These are phyloP conservation scores for Casaregolazyma lundiana DNA, from an alignment of 1,139 yeast species.

Conservation along the genomic window DNA sequence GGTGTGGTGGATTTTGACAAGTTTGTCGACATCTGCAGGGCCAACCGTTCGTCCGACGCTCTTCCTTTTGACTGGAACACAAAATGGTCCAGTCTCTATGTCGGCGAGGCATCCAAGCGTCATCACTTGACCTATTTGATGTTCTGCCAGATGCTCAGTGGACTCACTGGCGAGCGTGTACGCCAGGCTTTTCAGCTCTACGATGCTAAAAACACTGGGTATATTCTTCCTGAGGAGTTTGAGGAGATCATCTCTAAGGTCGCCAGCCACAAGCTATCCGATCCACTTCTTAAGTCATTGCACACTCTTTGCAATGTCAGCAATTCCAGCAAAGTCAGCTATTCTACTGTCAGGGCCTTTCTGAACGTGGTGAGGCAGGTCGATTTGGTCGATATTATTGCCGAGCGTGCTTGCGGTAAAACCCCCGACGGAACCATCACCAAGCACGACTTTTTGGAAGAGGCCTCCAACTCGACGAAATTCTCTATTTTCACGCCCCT, in stretches of 20 bases:
- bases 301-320: slow-evolving; percentile 38
- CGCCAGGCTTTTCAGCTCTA: slow-evolving; percentile 41
- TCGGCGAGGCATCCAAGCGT: slow-evolving; percentile 37
- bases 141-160: slow-evolving; percentile 44
- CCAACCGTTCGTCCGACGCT: slow-evolving; percentile 33
- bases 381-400: slow-evolving; percentile 40
- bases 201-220: slow-evolving; percentile 37
- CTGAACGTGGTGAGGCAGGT: slow-evolving; percentile 40
- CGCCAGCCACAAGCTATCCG: slow-evolving; percentile 41
- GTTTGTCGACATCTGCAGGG: slow-evolving; percentile 37
- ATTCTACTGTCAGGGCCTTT: slow-evolving; percentile 43
- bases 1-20: slow-evolving; percentile 39
- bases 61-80: slow-evolving; percentile 44
- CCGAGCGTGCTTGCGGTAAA: slow-evolving; percentile 31
- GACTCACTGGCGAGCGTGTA: slow-evolving; percentile 43
- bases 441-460: slow-evolving; percentile 36
- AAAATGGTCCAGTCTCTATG: slow-evolving; percentile 39
- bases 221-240: slow-evolving; percentile 40
- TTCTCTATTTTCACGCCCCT: slow-evolving; percentile 43
- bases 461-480: slow-evolving; percentile 39
- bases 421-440: slow-evolving; percentile 37
- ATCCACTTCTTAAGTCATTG: slow-evolving; percentile 35
- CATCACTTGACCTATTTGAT: slow-evolving; percentile 39
- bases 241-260: slow-evolving; percentile 37
- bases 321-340: slow-evolving; percentile 36